These are phyloP conservation scores for Dryas alaskensis DNA, from an alignment of 306 rosid species.

Conservation along the genomic window DNA sequence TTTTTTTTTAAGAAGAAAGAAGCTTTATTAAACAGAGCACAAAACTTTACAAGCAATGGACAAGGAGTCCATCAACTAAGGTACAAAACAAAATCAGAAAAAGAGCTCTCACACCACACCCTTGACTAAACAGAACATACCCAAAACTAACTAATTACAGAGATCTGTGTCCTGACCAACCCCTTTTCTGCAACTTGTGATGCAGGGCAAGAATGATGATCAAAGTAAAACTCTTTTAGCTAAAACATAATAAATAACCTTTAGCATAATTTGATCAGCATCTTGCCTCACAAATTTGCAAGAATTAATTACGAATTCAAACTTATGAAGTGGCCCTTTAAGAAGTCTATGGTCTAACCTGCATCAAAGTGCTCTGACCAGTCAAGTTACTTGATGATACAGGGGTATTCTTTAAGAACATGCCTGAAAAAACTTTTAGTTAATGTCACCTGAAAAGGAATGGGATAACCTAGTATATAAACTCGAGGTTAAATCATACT, in stretches of 20 bases:
- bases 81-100: no score
- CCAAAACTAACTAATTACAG: neutral
- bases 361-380: constrained; percentile 61
- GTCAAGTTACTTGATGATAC: constrained; percentile 56
- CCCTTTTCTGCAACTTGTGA: constrained; percentile 6
- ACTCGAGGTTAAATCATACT: constrained; percentile 14
- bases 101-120: no score
- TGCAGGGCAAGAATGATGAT: neutral
- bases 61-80: no score
- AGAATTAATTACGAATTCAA: constrained; percentile 9
- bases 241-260: neutral
- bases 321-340: constrained; percentile 17
- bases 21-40: no score
- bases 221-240: neutral
- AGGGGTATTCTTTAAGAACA: constrained; percentile 63
- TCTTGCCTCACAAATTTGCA: neutral
- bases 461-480: constrained; percentile 17
- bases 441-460: constrained; percentile 17
- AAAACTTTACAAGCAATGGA: no score
- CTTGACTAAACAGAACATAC: no score
- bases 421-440: constrained; percentile 42
- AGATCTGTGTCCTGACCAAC: neutral
- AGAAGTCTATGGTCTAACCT: constrained; percentile 48
- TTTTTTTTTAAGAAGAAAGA: no score
- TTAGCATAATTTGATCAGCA: neutral